Conservation (phyloP, 2,329 filamentous ascomycete species). For the Aplosporella prunicola region DNA sequence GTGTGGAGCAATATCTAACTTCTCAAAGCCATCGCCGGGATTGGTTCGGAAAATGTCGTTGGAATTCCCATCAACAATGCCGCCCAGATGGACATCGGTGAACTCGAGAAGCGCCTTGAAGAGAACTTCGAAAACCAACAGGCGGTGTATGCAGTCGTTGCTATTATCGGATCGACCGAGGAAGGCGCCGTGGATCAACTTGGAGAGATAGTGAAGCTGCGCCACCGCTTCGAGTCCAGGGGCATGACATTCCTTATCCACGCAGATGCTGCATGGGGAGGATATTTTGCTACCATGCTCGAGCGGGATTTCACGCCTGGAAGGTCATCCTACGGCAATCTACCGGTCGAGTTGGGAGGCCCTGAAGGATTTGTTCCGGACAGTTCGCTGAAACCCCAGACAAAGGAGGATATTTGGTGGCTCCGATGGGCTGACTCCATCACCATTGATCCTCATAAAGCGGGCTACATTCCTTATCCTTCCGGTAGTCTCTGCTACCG, state of each 20-base stretch:
- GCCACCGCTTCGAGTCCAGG: constrained; percentile 31
- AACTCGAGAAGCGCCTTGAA: constrained; percentile 26
- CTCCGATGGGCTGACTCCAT: constrained; percentile 36
- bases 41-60: constrained; percentile 36
- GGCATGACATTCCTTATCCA: constrained; percentile 41
- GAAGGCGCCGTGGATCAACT: constrained; percentile 40
- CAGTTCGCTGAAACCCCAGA: constrained; percentile 26
- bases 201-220: constrained; percentile 28
- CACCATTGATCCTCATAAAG: constrained; percentile 42
- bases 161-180: constrained; percentile 41
- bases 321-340: constrained; percentile 11
- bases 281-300: constrained; percentile 41
- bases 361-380: constrained; percentile 28
- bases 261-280: constrained; percentile 42
- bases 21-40: constrained; percentile 32
- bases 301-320: constrained; percentile 23
- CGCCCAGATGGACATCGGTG: constrained; percentile 29
- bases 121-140: constrained; percentile 19
- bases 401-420: constrained; percentile 32
- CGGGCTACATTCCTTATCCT: constrained; percentile 40
- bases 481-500: constrained; percentile 37
- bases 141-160: constrained; percentile 37
- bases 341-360: constrained; percentile 20
- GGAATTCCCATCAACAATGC: constrained; percentile 33
- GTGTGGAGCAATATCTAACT: neutral